Evolutionary conservation across 2,329 filamentous ascomycete genomes (phyloP), one percentile per base, ranked within the genome.

Genomic region (Chalaropsis ovoidea): DNA sequence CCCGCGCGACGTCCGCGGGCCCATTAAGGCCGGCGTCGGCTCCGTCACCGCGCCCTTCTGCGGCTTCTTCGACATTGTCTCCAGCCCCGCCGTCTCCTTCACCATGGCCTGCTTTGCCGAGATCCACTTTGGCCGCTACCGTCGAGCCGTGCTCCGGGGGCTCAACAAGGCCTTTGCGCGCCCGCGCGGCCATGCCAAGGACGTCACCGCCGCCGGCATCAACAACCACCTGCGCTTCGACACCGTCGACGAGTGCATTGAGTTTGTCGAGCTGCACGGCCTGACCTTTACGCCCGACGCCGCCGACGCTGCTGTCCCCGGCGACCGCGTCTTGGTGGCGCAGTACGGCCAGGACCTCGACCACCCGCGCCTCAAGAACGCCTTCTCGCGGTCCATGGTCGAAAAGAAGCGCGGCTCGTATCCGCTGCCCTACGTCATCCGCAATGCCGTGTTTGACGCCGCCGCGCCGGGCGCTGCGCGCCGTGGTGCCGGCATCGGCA

Each of bases 71-170:
- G 77, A 79, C 27, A 84, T 87, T 61, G 76, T 87, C 35, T 77
- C 82, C 69, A 78, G 80, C 49, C 75, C 77, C 0, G 74, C 76
- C 17, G 80, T 86, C 1, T 87, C 85, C 0, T 88, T 87, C 71
- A 86, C 83, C 0, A 86, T 87, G 83, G 85, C 84, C 15, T 87
- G 85, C 69, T 81, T 88, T 67, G 84, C 84, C 6, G 85, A 87
- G 70, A 82, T 85, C n/a, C 83, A 86, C 70, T 86, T 88, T 67
- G 81, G 82, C 49, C 77, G 79, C 43, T 75, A 87, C 41, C 82
- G 85, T 49, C 82, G 82, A 64, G 78, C 80, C 13, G 81, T 86
- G 17, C 72, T 87, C 19, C 78, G 79, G 64, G 79, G 80, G 17
- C 74, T 87, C 24, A 79, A 81, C 62, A 78, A 76, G 65, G 78